phyloP scores from a whole-genome alignment of 1,284 basidiomycete species.

The Cutaneotrichosporon sp. region DNA sequence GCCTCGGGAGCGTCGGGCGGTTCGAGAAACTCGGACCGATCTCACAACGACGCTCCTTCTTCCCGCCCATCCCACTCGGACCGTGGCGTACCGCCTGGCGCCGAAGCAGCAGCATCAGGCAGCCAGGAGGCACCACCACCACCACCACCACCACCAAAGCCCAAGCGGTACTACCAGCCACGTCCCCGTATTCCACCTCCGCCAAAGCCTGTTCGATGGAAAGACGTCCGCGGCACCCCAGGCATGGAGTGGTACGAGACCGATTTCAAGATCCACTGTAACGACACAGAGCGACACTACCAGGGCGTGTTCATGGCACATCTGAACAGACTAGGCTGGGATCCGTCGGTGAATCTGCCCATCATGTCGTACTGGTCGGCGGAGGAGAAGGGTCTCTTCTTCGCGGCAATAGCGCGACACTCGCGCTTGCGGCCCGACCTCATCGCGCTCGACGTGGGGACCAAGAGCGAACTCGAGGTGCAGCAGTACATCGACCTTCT shows the following conservation, averaged over 20 bases:
- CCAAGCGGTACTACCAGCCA: not conserved
- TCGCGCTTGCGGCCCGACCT: conserved; percentile 72
- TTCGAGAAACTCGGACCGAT: too few relatives aligned
- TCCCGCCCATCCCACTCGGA: too few relatives aligned
- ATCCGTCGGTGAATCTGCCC: not conserved
- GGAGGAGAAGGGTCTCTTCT: conserved; percentile 68
- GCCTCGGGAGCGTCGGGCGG: too few relatives aligned
- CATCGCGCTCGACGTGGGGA: conserved; percentile 63
- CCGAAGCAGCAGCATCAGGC: too few relatives aligned
- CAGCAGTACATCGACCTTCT: conserved; percentile 63
- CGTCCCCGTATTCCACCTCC: not conserved
- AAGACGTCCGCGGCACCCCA: not conserved
- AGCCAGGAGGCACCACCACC: not conserved
- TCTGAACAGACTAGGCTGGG: not conserved
- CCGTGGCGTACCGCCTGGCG: too few relatives aligned
- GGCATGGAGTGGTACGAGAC: conserved; percentile 14
- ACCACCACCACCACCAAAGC: not conserved
- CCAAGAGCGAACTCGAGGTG: conserved; percentile 66
- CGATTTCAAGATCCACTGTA: conserved; percentile 13
- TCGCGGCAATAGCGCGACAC: conserved; percentile 63
- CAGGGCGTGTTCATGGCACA: not conserved
- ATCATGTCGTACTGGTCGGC: conserved; percentile 61
- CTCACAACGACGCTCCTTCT: too few relatives aligned
- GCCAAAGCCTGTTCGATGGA: not conserved
- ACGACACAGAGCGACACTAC: not conserved